Base-by-base conservation (phyloP, 371 early-diverging fungal species). In the Mortierella sp. region DNA sequence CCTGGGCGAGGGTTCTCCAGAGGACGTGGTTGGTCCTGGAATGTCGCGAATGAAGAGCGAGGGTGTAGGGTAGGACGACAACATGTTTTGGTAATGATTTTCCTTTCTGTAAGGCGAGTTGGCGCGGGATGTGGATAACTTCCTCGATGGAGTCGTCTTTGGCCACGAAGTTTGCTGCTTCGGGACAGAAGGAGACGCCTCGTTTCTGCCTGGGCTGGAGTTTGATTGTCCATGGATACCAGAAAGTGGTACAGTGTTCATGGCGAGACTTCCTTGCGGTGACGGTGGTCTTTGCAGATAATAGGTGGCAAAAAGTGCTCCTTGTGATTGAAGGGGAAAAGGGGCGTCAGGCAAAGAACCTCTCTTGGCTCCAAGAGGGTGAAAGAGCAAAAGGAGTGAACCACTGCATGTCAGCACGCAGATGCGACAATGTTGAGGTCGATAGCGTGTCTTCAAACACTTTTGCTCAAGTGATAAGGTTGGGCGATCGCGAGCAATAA, bases 11-110 rank as follows among this genome's bases (percentile, higher is more conserved):
- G 57, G 40, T 6, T 19, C 31, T 17, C 59, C 39, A 16, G 72
- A 56, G 4, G 53, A n/a, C 24, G 59, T 57, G 12, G 59, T 43
- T 3, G 63, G 58, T 10, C 54, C 58, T 9, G 77, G 67, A 50
- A 70, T 63, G 43, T 70, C 71, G 34, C 70, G 78, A 47, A 77
- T 77, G 17, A 53, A 70, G 17, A 77, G 63, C 0, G 78, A 77
- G 2, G 71, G 78, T 1, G 67, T 50, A 21, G 68, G 69, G 29
- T 62, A 59, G 13, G 62, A 55, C 21, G 68, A 64, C 14, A 77
- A 63, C 56, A 66, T 66, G 39, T 41, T 61, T 48, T 77, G 78
- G 28, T 58, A 62, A 13, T 62, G 51, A 55, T 53, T 72, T 64
- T 65, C 76, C 52, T 63, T 80, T 54, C 67, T 63, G 34, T 74